Evolutionary conservation across 768 basidiomycete genomes (phyloP).

Genomic region (Boletellus ananas): DNA sequence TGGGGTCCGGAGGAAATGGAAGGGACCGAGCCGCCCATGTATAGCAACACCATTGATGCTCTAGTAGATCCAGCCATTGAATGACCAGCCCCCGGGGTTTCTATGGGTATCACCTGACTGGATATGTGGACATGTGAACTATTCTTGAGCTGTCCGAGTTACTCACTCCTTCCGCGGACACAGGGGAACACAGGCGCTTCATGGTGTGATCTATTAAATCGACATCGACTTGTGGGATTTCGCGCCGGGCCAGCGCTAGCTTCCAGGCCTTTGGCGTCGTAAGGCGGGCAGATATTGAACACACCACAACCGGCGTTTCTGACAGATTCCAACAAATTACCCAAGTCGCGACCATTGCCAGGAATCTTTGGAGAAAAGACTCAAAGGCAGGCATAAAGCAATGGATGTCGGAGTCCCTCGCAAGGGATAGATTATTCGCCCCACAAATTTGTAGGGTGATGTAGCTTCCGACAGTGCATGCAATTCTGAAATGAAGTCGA

Average conservation of each 20-base stretch:
- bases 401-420: not conserved
- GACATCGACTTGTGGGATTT: conserved; percentile 10
- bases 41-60: conserved; percentile 58
- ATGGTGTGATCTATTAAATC: not conserved
- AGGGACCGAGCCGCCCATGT: conserved; percentile 59
- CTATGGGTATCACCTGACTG: conserved; percentile 50
- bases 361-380: conserved; percentile 21
- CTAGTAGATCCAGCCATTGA: conserved; percentile 62
- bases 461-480: not conserved
- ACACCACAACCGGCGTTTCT: conserved; percentile 62
- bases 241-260: conserved; percentile 37
- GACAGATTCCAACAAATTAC: conserved; percentile 50
- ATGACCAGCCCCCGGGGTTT: conserved; percentile 64
- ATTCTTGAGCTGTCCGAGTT: not conserved
- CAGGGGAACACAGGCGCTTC: conserved; percentile 40
- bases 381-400: not conserved
- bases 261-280: conserved; percentile 37
- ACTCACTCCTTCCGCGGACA: conserved; percentile 35
- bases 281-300: conserved; percentile 60
- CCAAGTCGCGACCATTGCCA: conserved; percentile 24
- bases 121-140: not conserved
- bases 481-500: too few relatives aligned
- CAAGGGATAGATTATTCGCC: not conserved
- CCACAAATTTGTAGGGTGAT: not conserved
- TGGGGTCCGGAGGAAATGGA: conserved; percentile 59